phyloP scores from a whole-genome alignment of 148 eudicot genomes.

The Fagopyrum homotropicum region DNA sequence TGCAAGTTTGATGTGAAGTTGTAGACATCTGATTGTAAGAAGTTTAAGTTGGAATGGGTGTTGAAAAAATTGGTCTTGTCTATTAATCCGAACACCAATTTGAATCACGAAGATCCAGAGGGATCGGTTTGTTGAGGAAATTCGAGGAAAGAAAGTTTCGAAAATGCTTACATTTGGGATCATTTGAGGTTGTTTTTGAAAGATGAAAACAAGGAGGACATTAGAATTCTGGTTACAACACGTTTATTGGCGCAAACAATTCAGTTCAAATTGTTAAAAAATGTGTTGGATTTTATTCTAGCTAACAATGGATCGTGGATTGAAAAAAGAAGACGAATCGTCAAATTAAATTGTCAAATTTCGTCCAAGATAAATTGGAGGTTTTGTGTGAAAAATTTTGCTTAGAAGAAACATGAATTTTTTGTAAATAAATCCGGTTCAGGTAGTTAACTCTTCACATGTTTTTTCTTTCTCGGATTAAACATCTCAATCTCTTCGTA shows the following conservation, averaged over 20 bases:
- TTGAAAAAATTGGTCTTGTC: too few species aligned
- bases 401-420: neutral
- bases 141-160: neutral
- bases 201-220: constrained; percentile 15
- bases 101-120: too few species aligned
- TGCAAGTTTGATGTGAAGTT: too few species aligned
- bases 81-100: too few species aligned
- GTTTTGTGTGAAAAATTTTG: constrained; percentile 11
- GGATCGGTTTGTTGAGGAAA: too few species aligned
- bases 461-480: too few species aligned
- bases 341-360: constrained; percentile 16
- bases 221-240: constrained; percentile 35
- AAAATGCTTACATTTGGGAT: constrained; percentile 14
- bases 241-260: constrained; percentile 21
- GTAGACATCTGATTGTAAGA: too few species aligned
- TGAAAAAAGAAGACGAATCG: constrained; percentile 11
- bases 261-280: constrained; percentile 20
- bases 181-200: constrained; percentile 14
- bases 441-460: too few species aligned
- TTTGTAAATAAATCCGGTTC: too few species aligned
- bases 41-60: too few species aligned
- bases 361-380: constrained; percentile 3
- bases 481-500: too few species aligned
- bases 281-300: constrained; percentile 29
- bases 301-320: constrained; percentile 18